phyloP scores from a whole-genome alignment of 148 eudicot genomes.

The Amaranthus cruentus region DNA sequence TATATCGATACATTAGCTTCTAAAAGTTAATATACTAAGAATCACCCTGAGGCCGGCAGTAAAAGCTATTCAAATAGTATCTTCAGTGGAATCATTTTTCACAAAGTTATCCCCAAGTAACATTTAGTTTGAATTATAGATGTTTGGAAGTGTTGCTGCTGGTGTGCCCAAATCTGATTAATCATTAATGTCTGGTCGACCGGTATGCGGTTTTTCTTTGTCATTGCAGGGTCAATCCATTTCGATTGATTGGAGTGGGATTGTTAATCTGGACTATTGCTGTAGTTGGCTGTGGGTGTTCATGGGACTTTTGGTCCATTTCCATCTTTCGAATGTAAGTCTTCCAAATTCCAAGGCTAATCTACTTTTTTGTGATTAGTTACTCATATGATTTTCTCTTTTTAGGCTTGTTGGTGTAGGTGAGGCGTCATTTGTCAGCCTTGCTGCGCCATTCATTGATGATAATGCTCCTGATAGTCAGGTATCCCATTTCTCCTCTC shows the following conservation, averaged over 20 bases:
- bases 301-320: constrained; percentile 83
- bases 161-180: background rate
- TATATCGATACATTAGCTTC: too few species aligned
- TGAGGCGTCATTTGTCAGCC: constrained; percentile 97
- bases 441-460: constrained; percentile 97
- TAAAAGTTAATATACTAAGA: too few species aligned
- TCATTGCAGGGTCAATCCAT: constrained; percentile 81
- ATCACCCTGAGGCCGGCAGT: too few species aligned
- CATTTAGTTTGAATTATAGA: too few species aligned
- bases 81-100: too few species aligned
- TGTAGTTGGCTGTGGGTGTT: constrained; percentile 70
- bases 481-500: constrained; percentile 35
- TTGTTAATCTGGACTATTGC: constrained; percentile 89
- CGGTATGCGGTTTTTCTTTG: background rate
- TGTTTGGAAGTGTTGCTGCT: background rate
- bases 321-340: constrained; percentile 79
- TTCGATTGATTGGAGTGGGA: constrained; percentile 93
- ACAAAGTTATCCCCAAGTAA: too few species aligned
- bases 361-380: constrained; percentile 5
- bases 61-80: too few species aligned
- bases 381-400: constrained; percentile 14
- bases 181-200: background rate
- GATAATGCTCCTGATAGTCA: constrained; percentile 88
- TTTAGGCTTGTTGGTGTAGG: constrained; percentile 98
- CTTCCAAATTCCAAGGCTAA: background rate